Conservation (phyloP, 768 basidiomycete genomes). For the Pholiota conissans region DNA sequence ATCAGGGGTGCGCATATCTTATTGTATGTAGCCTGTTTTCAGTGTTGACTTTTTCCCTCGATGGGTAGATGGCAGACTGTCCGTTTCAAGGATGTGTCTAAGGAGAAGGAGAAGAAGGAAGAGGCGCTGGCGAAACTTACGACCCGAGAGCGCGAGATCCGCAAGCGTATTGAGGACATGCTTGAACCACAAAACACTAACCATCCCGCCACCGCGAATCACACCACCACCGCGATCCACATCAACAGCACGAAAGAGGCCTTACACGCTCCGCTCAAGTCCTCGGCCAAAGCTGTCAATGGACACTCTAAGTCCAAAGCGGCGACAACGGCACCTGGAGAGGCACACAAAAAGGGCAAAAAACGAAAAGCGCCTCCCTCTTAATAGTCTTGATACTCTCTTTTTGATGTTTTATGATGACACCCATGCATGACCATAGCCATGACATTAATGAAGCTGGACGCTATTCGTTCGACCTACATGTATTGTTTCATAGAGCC, state of each 20-base stretch:
- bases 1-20: constrained; percentile 57
- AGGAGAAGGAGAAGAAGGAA: constrained; percentile 77
- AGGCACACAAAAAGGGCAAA: constrained; percentile 56
- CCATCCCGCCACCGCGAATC: not conserved
- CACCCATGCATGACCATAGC: too few species aligned
- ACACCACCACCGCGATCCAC: constrained; percentile 11
- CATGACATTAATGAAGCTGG: constrained; percentile 7
- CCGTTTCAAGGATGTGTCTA: constrained; percentile 66
- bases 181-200: constrained; percentile 45
- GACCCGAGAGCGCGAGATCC: constrained; percentile 74
- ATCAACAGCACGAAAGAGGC: constrained; percentile 24
- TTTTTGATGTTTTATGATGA: constrained; percentile 30
- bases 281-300: constrained; percentile 42
- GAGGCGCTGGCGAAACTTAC: constrained; percentile 66
- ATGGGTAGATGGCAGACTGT: constrained; percentile 73
- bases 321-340: constrained; percentile 37
- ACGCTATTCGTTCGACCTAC: constrained; percentile 6
- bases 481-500: constrained; percentile 1
- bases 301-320: constrained; percentile 44
- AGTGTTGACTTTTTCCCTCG: constrained; percentile 9
- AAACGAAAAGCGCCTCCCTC: constrained; percentile 47
- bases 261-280: constrained; percentile 32
- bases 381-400: constrained; percentile 19
- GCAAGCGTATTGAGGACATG: constrained; percentile 75
- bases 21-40: not conserved